These are phyloP conservation scores for Beauveria sp. DNA, from an alignment of 2,329 filamentous ascomycete genomes.

Conservation along the genomic window DNA sequence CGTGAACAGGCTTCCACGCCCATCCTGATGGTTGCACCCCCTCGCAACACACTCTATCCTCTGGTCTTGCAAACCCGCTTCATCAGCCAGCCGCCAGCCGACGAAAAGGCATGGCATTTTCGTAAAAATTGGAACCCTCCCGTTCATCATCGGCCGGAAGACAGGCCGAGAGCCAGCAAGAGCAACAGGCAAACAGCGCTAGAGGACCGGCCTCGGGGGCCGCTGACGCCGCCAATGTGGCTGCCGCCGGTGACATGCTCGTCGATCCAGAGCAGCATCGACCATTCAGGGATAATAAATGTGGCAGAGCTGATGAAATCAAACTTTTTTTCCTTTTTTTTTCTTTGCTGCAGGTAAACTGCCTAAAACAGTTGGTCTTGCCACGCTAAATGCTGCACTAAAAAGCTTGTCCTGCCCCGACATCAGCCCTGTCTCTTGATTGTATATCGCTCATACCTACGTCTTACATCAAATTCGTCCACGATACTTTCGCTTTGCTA, in stretches of 20 bases:
- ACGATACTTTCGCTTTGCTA: not conserved
- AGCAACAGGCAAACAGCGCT: not conserved
- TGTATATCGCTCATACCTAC: constrained; percentile 8
- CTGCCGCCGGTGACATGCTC: not conserved
- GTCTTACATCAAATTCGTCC: not conserved
- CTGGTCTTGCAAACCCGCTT: no score
- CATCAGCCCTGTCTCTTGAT: constrained; percentile 3
- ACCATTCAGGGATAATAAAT: not conserved
- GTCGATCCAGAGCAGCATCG: not conserved
- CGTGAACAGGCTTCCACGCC: no score
- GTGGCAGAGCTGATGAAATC: not conserved
- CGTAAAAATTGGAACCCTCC: not conserved
- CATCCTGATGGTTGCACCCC: no score
- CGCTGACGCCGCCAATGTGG: constrained; percentile 1
- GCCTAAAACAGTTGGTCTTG: not conserved
- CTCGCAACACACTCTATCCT: not conserved
- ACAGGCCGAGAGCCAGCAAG: not conserved
- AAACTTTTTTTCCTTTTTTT: not conserved
- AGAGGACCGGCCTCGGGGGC: not conserved
- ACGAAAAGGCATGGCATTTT: not conserved
- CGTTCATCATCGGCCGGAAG: not conserved
- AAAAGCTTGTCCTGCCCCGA: constrained; percentile 6
- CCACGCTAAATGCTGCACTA: not conserved
- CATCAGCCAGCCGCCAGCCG: not conserved
- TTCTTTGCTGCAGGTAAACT: not conserved